Percentiles rank a stretch among this genome's conserved stretches.
Conservation (phyloP, 768 basidiomycete genomes). For the Hericium coralloides region DNA sequence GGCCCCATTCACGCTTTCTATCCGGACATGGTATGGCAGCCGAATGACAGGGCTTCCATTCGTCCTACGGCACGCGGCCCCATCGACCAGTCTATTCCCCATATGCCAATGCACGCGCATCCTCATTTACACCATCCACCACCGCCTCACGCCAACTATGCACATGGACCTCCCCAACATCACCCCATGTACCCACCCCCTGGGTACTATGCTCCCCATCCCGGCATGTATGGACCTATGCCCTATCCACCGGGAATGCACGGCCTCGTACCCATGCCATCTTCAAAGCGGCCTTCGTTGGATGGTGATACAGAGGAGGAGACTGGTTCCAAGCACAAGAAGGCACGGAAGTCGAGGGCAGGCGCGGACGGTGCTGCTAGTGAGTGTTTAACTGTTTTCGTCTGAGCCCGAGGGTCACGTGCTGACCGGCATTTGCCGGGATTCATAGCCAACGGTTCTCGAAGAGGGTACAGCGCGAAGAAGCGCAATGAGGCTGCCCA, state of each 20-base stretch:
- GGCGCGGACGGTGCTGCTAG: slow-evolving; percentile 23
- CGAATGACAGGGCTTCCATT: slow-evolving; percentile 45
- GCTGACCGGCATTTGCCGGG: background rate
- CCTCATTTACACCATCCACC: too few relatives aligned
- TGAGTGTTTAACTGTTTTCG: slow-evolving; percentile 11
- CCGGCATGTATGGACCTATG: slow-evolving; percentile 3
- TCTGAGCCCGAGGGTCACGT: background rate
- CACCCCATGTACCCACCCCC: slow-evolving; percentile 21
- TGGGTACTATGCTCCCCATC: slow-evolving; percentile 5
- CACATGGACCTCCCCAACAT: slow-evolving; percentile 19
- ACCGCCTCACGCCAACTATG: background rate
- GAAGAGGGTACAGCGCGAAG: slow-evolving; percentile 63
- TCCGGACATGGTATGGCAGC: slow-evolving; percentile 38
- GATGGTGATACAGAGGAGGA: slow-evolving; percentile 32
- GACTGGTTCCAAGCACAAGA: slow-evolving; percentile 38
- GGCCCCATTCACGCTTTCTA: background rate
- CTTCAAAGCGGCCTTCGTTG: slow-evolving; percentile 29
- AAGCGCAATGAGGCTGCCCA: slow-evolving; percentile 66
- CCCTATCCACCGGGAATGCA: slow-evolving; percentile 11
- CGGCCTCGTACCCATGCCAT: slow-evolving; percentile 15
- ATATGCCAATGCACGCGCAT: slow-evolving; percentile 8
- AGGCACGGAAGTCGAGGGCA: slow-evolving; percentile 30
- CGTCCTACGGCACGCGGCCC: slow-evolving; percentile 47
- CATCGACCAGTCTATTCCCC: slow-evolving; percentile 22
- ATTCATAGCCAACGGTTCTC: slow-evolving; percentile 28